phyloP scores from a whole-genome alignment of 768 basidiomycete genomes.

The Suillus discolor region DNA sequence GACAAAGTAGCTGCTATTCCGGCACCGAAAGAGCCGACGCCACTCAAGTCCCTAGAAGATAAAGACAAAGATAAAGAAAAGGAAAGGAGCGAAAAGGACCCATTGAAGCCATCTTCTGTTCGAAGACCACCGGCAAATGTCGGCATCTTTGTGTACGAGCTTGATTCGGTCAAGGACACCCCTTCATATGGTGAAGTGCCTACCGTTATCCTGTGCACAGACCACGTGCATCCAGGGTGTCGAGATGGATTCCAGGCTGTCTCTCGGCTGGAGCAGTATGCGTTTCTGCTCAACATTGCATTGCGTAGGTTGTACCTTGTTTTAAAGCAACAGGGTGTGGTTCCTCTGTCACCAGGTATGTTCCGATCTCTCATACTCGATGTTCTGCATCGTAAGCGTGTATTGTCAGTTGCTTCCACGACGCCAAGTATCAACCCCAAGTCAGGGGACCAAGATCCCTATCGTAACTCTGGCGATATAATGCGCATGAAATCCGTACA shows the following conservation, averaged over 20 bases:
- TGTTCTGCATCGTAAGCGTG: slow-evolving; percentile 15
- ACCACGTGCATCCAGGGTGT: slow-evolving; percentile 71
- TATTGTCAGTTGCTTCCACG: slow-evolving; percentile 28
- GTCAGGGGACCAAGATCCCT: slow-evolving; percentile 64
- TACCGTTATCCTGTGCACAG: slow-evolving; percentile 72
- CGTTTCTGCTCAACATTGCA: slow-evolving; percentile 95
- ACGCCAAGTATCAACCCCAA: slow-evolving; percentile 33
- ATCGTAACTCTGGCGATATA: slow-evolving; percentile 86
- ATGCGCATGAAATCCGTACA: slow-evolving; percentile 95
- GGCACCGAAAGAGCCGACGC: slow-evolving; percentile 54
- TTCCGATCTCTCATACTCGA: slow-evolving; percentile 11
- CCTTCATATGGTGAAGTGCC: slow-evolving; percentile 75
- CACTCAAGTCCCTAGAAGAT: slow-evolving; percentile 54
- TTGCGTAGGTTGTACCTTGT: slow-evolving; percentile 86
- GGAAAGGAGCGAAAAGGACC: slow-evolving; percentile 43
- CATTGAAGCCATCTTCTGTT: slow-evolving; percentile 62
- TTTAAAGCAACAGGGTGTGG: slow-evolving; percentile 86
- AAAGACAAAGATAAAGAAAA: slow-evolving; percentile 48
- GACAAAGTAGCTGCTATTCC: slow-evolving; percentile 74
- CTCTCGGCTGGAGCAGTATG: slow-evolving; percentile 94
- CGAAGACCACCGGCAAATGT: slow-evolving; percentile 84
- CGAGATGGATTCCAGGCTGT: slow-evolving; percentile 85
- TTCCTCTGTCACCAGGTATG: slow-evolving; percentile 78
- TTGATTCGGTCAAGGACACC: slow-evolving; percentile 67
- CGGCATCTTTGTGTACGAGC: slow-evolving; percentile 74